These are phyloP conservation scores for Colletotrichum sp. DNA, from an alignment of 2,329 filamentous ascomycete species.

Conservation along the genomic window DNA sequence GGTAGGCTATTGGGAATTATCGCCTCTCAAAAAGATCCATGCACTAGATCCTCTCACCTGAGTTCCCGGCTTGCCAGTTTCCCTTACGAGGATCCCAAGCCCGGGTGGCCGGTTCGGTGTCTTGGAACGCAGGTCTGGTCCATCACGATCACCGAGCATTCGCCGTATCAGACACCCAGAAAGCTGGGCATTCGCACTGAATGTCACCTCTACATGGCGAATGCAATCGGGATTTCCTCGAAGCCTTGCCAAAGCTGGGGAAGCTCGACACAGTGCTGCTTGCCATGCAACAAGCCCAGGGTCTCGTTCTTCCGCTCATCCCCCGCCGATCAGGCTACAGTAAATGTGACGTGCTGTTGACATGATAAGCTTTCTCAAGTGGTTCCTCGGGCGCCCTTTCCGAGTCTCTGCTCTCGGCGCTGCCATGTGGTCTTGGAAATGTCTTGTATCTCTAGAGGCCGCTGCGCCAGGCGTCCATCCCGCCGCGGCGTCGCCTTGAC, in stretches of 20 bases:
- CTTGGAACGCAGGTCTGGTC: background rate
- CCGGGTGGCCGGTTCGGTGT: background rate
- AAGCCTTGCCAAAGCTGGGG: background rate
- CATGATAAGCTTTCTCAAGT: constrained; percentile 4
- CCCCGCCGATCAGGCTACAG: background rate
- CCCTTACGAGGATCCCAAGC: background rate
- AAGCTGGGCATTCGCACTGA: background rate
- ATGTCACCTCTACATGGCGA: background rate
- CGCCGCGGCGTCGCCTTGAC: constrained; percentile 14
- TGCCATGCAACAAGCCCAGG: background rate
- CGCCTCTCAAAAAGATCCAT: background rate
- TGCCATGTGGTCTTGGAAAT: background rate
- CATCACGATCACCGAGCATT: background rate
- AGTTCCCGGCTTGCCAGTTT: background rate
- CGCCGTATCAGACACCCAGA: background rate
- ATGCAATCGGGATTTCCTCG: background rate
- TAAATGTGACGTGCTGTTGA: constrained; percentile 11
- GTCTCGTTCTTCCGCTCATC: background rate
- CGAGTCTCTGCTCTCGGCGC: constrained; percentile 1
- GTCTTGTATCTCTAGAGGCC: background rate
- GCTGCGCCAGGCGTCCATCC: constrained; percentile 8
- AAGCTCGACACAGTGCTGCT: background rate
- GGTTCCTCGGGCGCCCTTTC: background rate
- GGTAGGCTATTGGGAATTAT: background rate
- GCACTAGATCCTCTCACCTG: background rate